phyloP scores from a whole-genome alignment of 306 rosid genomes.

The Astragalus glycyphyllos region DNA sequence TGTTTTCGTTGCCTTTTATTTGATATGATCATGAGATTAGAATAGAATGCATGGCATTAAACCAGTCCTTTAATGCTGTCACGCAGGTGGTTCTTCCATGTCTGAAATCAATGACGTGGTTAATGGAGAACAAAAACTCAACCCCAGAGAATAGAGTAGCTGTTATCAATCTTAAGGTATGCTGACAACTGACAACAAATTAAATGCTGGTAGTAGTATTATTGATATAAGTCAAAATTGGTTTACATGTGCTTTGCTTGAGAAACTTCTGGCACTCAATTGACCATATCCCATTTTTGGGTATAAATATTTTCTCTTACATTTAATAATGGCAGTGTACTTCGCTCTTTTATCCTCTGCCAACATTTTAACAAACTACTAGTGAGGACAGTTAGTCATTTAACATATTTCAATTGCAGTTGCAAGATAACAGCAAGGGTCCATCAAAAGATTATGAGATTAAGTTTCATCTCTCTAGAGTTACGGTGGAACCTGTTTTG shows the following conservation, averaged over 20 bases:
- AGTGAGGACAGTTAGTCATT: conserved; percentile 27
- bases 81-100: conserved; percentile 80
- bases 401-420: conserved; percentile 55
- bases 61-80: conserved; percentile 34
- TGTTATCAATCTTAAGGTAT: conserved; percentile 88
- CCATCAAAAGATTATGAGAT: conserved; percentile 86
- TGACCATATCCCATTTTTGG: conserved; percentile 8
- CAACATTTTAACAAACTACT: conserved; percentile 31
- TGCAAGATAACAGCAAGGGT: conserved; percentile 79
- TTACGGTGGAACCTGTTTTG: conserved; percentile 87
- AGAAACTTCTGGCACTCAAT: conserved; percentile 19
- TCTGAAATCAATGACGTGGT: conserved; percentile 98
- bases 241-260: conserved; percentile 38
- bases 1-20: conserved; percentile 27
- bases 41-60: conserved; percentile 38
- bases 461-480: conserved; percentile 85
- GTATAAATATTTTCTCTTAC: conserved; percentile 15
- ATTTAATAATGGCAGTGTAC: conserved; percentile 2
- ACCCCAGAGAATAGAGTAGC: conserved; percentile 85
- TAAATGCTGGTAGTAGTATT: conserved; percentile 25
- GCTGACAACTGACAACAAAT: conserved; percentile 34
- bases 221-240: conserved; percentile 35
- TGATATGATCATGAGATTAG: conserved; percentile 25
- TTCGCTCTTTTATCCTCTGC: conserved; percentile 7
- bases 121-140: conserved; percentile 92